Percentiles rank a stretch among this genome's conserved stretches.
Conservation (phyloP, 1,284 basidiomycete genomes). For the Puccinia coronata region DNA sequence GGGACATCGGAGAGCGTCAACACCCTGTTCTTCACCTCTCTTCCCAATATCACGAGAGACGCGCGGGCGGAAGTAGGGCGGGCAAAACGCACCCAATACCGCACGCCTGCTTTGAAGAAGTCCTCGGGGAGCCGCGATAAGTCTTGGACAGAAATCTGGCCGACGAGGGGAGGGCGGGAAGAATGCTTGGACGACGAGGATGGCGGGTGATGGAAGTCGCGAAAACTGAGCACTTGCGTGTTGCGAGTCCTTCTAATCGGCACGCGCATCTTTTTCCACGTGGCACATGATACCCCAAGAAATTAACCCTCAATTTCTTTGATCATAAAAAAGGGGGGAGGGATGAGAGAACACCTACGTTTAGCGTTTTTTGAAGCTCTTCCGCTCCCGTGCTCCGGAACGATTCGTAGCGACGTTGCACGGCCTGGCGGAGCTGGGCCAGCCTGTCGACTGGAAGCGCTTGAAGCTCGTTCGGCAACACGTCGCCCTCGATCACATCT, state of each 20-base stretch:
- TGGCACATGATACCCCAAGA: too few species aligned
- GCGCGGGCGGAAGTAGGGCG: background rate
- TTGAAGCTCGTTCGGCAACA: background rate
- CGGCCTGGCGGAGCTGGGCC: background rate
- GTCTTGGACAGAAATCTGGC: slow-evolving; percentile 33
- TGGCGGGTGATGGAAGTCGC: slow-evolving; percentile 41
- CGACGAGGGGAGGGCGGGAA: background rate
- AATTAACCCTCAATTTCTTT: too few species aligned
- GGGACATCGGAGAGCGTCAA: background rate
- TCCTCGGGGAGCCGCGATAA: slow-evolving; percentile 8
- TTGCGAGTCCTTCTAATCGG: slow-evolving; percentile 21
- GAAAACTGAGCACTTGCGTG: background rate
- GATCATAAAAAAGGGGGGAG: too few species aligned
- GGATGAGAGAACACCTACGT: slow-evolving; percentile 9
- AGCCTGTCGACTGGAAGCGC: background rate
- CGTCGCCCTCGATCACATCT: slow-evolving; percentile 17
- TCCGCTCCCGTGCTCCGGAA: slow-evolving; percentile 6
- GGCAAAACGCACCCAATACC: slow-evolving; percentile 45
- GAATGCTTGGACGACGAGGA: background rate
- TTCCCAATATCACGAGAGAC: background rate
- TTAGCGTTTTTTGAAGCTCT: slow-evolving; percentile 21
- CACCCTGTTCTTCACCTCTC: background rate
- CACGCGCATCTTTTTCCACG: background rate
- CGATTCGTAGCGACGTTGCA: slow-evolving; percentile 4
- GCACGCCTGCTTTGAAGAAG: slow-evolving; percentile 29